Evolutionary conservation across 257 asterid species (phyloP), one percentile per base, ranked within the genome.

Genomic region (Salvia miltiorrhiza): DNA sequence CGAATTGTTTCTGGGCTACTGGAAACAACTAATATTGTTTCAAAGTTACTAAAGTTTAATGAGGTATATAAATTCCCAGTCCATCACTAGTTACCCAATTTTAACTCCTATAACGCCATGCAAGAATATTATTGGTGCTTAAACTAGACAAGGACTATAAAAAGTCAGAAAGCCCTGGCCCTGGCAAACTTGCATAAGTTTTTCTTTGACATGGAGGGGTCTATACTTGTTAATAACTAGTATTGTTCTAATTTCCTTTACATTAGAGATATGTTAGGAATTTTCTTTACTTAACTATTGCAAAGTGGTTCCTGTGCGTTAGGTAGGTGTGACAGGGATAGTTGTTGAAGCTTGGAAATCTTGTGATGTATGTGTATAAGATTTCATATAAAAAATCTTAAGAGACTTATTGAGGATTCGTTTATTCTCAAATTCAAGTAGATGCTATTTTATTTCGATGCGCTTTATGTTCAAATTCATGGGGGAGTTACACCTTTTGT

Each of bases 1-100:
- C 77, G 84, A 67, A 91, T 94, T 76, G 70, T 91, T 64, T 91
- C 97, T 60, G 99, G 99, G 47, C 70, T 94, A 63, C 87, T 86
- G 73, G 96, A 91, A 79, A 94, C 99, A n/a, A 82, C 93, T 72
- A 74, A 48, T 24, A 89, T 89, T 41, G 96, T 91, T 69, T 67
- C 84, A 33, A 94, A 91, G 83, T 84, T 91, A 63, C 74, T 94
- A 68, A 94, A 83, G 78, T 91, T 87, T 79, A 76, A 78, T 52
- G 99, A 94, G 99, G 99, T 91, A 83, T 48, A 66, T 52, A 72
- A 70, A 26, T 70, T 63, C 45, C 40, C 26, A 40, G n/a, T 43
- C 67, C 43, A 19, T 77, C 39, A 39, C 5, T 35, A 24, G 63
- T 70, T 76, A 37, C 63, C 70, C 69, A 61, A 33, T 72, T 72